Evolutionary conservation across 768 basidiomycete species (phyloP).

Genomic region (Suillus brevipes): DNA sequence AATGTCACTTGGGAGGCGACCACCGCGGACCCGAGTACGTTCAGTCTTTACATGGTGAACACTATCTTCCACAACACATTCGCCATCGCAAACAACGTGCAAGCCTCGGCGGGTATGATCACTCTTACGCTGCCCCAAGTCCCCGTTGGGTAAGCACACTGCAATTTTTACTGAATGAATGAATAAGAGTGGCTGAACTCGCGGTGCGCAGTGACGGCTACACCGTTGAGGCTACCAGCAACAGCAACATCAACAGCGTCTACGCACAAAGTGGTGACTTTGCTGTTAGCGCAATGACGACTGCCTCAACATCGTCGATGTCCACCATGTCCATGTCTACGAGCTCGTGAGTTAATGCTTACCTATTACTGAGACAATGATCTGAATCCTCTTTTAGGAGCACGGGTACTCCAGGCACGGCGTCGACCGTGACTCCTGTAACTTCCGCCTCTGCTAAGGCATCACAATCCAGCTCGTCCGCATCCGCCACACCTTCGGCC

Average conservation of each 20-base stretch:
- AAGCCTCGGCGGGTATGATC: conserved; percentile 33
- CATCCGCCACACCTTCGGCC: conserved; percentile 24
- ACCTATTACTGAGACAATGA: not conserved
- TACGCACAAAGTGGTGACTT: conserved; percentile 44
- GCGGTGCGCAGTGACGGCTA: conserved; percentile 43
- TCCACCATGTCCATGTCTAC: conserved; percentile 19
- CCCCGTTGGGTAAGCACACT: conserved; percentile 39
- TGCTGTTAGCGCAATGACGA: conserved; percentile 33
- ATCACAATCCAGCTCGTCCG: conserved; percentile 18
- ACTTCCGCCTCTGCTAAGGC: conserved; percentile 12
- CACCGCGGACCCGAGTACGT: conserved; percentile 41
- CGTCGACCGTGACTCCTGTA: not conserved
- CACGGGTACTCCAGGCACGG: not conserved
- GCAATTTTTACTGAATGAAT: not conserved
- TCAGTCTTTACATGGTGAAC: conserved; percentile 51
- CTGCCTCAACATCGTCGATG: conserved; percentile 8
- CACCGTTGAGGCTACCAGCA: conserved; percentile 39
- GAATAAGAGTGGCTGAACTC: conserved; percentile 1
- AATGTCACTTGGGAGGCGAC: conserved; percentile 50
- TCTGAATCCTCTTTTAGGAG: not conserved
- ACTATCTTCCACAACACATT: conserved; percentile 49
- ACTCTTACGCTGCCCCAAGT: conserved; percentile 49
- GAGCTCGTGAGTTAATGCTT: conserved; percentile 15
- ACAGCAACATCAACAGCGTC: conserved; percentile 46
- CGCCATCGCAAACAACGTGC: conserved; percentile 57